Conservation (phyloP, 1,139 yeast genomes). For the Blastobotrys illinoisensis region DNA sequence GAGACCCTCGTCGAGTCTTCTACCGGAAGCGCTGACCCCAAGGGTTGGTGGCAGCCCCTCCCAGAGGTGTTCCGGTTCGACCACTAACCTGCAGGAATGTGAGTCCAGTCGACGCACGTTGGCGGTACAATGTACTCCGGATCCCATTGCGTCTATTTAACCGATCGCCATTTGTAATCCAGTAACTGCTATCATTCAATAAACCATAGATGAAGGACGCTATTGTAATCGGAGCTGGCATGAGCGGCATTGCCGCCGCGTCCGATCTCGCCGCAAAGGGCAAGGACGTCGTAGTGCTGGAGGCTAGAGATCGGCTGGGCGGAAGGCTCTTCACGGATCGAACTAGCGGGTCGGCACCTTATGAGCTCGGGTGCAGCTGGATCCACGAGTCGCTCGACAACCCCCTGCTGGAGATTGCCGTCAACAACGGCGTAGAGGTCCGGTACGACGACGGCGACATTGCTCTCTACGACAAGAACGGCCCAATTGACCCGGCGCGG, state of each 20-base stretch:
- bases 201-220: slow-evolving; percentile 14
- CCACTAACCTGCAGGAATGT: slow-evolving; percentile 1
- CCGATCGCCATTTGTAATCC: slow-evolving; percentile 3
- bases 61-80: slow-evolving; percentile 38
- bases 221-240: slow-evolving; percentile 62
- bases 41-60: slow-evolving; percentile 38
- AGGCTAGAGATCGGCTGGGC: slow-evolving; percentile 55
- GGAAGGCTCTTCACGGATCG: slow-evolving; percentile 38
- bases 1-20: slow-evolving; percentile 35
- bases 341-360: slow-evolving; percentile 22
- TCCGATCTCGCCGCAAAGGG: slow-evolving; percentile 45
- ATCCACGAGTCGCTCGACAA: slow-evolving; percentile 76
- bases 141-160: not conserved
- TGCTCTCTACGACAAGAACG: slow-evolving; percentile 30
- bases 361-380: slow-evolving; percentile 85
- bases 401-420: slow-evolving; percentile 36
- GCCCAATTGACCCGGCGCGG: slow-evolving; percentile 32
- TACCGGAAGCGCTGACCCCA: slow-evolving; percentile 35
- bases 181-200: not conserved
- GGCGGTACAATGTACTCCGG: not conserved
- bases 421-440: slow-evolving; percentile 25
- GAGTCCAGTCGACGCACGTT: not conserved
- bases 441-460: slow-evolving; percentile 45
- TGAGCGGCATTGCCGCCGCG: slow-evolving; percentile 77
- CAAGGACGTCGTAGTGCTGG: slow-evolving; percentile 45